Conservation (phyloP, 2,329 filamentous ascomycete species). For the Cryphonectria parasitica region DNA sequence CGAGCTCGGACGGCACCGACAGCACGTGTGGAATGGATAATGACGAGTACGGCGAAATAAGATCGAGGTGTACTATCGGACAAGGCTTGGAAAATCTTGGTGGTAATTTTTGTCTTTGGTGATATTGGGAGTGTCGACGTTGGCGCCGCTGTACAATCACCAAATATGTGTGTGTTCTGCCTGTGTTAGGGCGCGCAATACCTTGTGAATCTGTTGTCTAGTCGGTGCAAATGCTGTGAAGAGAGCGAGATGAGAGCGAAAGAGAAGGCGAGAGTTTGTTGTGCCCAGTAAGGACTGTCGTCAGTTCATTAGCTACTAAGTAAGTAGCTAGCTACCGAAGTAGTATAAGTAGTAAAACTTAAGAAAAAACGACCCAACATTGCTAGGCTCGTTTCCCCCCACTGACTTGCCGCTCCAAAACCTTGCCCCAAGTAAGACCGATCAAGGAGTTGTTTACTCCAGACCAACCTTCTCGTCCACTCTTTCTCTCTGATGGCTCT, state of each 20-base stretch:
- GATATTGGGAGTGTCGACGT: neutral
- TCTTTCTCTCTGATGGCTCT: neutral
- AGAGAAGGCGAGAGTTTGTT: neutral
- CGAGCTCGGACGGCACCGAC: neutral
- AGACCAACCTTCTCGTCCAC: neutral
- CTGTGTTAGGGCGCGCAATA: neutral
- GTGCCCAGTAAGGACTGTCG: neutral
- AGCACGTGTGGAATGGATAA: neutral
- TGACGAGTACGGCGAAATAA: neutral
- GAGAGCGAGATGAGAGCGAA: neutral
- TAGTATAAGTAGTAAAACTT: neutral
- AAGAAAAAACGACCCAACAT: neutral
- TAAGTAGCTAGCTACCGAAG: neutral
- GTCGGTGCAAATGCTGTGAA: too few species aligned
- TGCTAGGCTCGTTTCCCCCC: neutral
- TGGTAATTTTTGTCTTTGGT: neutral
- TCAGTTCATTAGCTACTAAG: neutral
- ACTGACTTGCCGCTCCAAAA: too few species aligned
- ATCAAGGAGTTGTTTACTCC: neutral
- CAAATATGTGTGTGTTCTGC: neutral
- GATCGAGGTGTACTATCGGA: neutral
- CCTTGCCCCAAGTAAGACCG: too few species aligned
- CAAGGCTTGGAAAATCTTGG: neutral
- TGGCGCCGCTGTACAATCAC: neutral
- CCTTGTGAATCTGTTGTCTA: neutral